A percentile compares a stretch with the other conserved stretches of the same genome.
phyloP scores from a whole-genome alignment of 1,284 basidiomycete genomes.

The Trichosporon faecale region DNA sequence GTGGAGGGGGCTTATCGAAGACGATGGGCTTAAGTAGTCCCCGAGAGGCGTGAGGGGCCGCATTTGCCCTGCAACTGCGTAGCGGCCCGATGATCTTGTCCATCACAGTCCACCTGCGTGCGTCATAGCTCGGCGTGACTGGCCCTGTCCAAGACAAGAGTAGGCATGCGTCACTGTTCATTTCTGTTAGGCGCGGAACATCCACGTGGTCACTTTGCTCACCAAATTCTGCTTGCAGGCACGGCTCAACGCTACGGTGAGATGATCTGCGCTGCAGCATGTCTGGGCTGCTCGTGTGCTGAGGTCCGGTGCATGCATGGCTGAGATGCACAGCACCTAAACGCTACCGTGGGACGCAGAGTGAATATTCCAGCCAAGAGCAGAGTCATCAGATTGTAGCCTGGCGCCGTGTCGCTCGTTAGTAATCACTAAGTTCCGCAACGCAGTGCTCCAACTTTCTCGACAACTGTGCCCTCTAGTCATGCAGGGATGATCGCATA shows the following conservation, averaged over 20 bases:
- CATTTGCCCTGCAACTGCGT: neutral
- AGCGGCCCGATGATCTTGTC: neutral
- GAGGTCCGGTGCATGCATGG: no score
- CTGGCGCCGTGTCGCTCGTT: neutral
- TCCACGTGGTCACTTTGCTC: neutral
- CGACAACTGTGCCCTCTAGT: slow-evolving; percentile 5
- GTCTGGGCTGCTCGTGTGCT: no score
- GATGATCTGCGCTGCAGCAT: neutral
- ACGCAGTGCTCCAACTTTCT: neutral
- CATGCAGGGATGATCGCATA: slow-evolving; percentile 12
- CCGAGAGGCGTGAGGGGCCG: neutral
- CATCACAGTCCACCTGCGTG: neutral
- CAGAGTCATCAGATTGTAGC: neutral
- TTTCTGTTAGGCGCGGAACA: neutral
- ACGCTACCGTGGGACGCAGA: no score
- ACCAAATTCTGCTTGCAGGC: neutral
- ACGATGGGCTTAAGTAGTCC: neutral
- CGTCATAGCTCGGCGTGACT: neutral
- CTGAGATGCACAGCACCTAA: no score
- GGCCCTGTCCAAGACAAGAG: neutral
- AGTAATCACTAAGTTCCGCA: neutral
- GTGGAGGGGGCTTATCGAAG: neutral
- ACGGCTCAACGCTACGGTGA: neutral
- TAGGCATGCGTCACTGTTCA: neutral
- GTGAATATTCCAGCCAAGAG: neutral